Evolutionary conservation across 139 green algal species (phyloP).

Genomic region (Pedinophyceae sp.): DNA sequence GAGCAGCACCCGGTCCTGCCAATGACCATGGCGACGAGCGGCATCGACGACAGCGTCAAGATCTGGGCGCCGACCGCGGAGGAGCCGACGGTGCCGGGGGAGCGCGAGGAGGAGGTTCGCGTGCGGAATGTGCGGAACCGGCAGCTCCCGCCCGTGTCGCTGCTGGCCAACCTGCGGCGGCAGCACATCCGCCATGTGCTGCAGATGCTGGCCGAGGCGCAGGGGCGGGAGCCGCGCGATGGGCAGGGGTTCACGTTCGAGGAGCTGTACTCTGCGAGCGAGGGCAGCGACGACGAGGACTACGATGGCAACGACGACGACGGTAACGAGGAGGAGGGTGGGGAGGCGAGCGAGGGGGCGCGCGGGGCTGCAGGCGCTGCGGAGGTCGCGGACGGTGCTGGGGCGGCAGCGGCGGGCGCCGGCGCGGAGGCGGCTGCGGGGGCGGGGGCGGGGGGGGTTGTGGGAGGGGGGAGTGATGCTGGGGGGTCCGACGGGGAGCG

Average conservation of each 20-base stretch:
- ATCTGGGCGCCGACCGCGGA: slow-evolving; percentile 18
- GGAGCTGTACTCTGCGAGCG: background rate
- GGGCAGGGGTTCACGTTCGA: background rate
- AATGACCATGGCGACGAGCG: slow-evolving; percentile 23
- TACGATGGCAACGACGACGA: background rate
- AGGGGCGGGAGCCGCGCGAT: background rate
- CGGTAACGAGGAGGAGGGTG: background rate
- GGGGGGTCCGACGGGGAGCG: background rate
- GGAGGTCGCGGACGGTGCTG: background rate
- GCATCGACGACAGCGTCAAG: slow-evolving; percentile 33
- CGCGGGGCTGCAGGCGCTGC: background rate
- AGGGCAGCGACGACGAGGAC: background rate
- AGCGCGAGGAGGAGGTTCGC: background rate
- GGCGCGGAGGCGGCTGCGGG: background rate
- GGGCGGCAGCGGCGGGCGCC: background rate
- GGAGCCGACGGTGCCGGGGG: background rate
- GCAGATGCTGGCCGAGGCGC: background rate
- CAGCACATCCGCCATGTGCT: background rate
- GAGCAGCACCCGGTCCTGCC: slow-evolving; percentile 30
- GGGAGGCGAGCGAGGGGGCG: background rate
- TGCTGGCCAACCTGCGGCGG: background rate
- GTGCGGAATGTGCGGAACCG: background rate
- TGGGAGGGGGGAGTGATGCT: background rate
- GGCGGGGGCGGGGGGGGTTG: background rate
- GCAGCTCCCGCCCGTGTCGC: background rate